phyloP scores from a whole-genome alignment of 2,329 filamentous ascomycete species.

The Diplodia scrobiculata region DNA sequence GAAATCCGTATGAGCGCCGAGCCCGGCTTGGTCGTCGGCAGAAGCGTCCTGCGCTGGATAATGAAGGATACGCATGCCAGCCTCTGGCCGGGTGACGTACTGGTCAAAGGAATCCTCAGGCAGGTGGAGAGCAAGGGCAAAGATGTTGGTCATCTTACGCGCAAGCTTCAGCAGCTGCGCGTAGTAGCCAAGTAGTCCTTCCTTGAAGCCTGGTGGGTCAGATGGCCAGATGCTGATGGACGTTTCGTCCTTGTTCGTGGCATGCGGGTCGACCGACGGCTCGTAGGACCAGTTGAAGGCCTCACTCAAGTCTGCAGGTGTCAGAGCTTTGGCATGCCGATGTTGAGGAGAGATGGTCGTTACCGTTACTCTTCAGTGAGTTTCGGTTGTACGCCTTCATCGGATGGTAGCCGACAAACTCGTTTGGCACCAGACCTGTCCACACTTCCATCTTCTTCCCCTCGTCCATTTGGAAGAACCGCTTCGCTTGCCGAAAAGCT shows the following conservation, averaged over 20 bases:
- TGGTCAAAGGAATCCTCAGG: slow-evolving; percentile 46
- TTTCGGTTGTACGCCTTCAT: slow-evolving; percentile 52
- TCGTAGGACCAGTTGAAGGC: slow-evolving; percentile 37
- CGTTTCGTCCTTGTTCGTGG: slow-evolving; percentile 29
- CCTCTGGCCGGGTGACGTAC: slow-evolving; percentile 47
- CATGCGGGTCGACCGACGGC: slow-evolving; percentile 33
- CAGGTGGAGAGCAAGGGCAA: slow-evolving; percentile 48
- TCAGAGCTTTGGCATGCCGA: background rate
- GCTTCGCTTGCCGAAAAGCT: slow-evolving; percentile 45
- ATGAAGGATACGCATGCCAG: slow-evolving; percentile 47
- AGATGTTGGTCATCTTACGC: slow-evolving; percentile 41
- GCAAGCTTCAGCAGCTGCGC: slow-evolving; percentile 43
- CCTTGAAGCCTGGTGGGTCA: slow-evolving; percentile 44
- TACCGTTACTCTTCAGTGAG: slow-evolving; percentile 52
- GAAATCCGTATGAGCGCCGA: slow-evolving; percentile 50
- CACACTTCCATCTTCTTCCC: slow-evolving; percentile 54
- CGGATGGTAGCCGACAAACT: slow-evolving; percentile 44
- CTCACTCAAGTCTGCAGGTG: slow-evolving; percentile 35
- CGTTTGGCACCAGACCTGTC: slow-evolving; percentile 44
- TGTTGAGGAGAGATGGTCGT: slow-evolving; percentile 38
- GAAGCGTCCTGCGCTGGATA: slow-evolving; percentile 45
- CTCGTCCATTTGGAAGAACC: slow-evolving; percentile 49
- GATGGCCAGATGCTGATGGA: slow-evolving; percentile 39
- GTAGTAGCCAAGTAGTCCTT: slow-evolving; percentile 44
- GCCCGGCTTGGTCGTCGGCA: slow-evolving; percentile 41